Conservation (phyloP, 345 rosid genomes). For the Salix suchowensis region DNA sequence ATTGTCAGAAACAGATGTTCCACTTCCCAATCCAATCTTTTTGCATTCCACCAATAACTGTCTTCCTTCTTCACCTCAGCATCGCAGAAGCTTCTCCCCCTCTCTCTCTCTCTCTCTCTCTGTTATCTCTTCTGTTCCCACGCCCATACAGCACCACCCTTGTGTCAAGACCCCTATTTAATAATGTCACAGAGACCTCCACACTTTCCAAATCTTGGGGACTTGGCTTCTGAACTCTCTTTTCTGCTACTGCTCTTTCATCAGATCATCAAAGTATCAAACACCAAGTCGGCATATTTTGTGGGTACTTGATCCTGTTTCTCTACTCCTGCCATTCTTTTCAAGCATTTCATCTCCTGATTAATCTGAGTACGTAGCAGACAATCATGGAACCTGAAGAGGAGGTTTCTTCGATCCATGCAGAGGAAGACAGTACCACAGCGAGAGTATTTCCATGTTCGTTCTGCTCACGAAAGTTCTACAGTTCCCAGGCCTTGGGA, state of each 20-base stretch:
- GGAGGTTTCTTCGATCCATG: conserved; percentile 22
- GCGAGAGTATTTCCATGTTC: conserved; percentile 63
- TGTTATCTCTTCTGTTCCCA: conserved; percentile 65
- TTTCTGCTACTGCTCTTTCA: conserved; percentile 9
- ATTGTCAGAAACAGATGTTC: conserved; percentile 9
- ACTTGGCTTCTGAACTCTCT: conserved; percentile 30
- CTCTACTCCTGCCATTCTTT: background rate
- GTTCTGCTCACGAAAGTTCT: conserved; percentile 78
- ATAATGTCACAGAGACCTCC: conserved; percentile 32
- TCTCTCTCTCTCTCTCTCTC: conserved; percentile 38
- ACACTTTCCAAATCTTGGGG: conserved; percentile 48
- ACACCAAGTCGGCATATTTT: background rate
- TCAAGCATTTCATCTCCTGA: background rate
- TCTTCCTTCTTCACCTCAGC: conserved; percentile 15
- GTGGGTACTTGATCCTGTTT: background rate
- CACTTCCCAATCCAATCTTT: conserved; percentile 25
- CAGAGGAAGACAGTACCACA: conserved; percentile 25
- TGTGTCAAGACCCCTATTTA: conserved; percentile 34
- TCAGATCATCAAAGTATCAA: background rate
- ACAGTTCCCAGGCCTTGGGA: conserved; percentile 89
- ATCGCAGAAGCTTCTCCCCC: conserved; percentile 33
- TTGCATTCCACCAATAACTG: conserved; percentile 21
- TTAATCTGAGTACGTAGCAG: background rate
- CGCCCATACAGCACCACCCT: conserved; percentile 57
- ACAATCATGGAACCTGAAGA: conserved; percentile 37